phyloP scores from a whole-genome alignment of 2,329 filamentous ascomycete species.

The Thielaviopsis euricoi region DNA sequence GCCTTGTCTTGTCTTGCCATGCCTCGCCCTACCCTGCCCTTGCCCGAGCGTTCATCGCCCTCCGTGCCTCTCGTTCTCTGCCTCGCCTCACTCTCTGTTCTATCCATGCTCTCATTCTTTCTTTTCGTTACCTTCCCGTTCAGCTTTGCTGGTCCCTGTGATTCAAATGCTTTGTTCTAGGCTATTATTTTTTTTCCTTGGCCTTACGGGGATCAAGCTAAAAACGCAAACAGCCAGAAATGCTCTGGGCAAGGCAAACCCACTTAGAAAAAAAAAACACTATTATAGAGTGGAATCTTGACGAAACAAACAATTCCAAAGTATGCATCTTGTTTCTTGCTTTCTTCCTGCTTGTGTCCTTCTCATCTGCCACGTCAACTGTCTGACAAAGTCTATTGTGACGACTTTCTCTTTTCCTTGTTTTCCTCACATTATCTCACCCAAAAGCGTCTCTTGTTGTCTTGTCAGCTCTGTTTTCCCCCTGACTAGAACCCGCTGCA shows the following conservation, averaged over 20 bases:
- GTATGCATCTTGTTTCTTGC: background rate
- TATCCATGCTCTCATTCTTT: background rate
- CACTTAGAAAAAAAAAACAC: too few relatives aligned
- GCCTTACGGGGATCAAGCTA: too few relatives aligned
- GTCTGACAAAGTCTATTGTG: background rate
- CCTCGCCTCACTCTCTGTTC: background rate
- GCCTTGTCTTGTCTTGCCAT: too few relatives aligned
- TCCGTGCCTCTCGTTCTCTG: background rate
- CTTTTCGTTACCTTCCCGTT: background rate
- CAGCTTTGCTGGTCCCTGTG: too few relatives aligned
- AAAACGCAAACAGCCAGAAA: too few relatives aligned
- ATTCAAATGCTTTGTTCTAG: too few relatives aligned
- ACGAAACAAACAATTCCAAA: too few relatives aligned
- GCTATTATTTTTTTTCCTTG: too few relatives aligned
- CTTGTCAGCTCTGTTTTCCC: background rate
- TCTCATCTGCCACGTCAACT: background rate
- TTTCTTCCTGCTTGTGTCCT: background rate
- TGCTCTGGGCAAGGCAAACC: too few relatives aligned
- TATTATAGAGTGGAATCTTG: too few relatives aligned
- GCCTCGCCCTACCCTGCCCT: too few relatives aligned
- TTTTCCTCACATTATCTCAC: too few relatives aligned
- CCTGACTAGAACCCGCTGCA: background rate
- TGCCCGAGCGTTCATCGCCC: background rate
- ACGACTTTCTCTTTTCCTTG: background rate
- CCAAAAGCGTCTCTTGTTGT: background rate